Conservation (phyloP, 768 basidiomycete species). For the Kwoniella bestiolae region DNA sequence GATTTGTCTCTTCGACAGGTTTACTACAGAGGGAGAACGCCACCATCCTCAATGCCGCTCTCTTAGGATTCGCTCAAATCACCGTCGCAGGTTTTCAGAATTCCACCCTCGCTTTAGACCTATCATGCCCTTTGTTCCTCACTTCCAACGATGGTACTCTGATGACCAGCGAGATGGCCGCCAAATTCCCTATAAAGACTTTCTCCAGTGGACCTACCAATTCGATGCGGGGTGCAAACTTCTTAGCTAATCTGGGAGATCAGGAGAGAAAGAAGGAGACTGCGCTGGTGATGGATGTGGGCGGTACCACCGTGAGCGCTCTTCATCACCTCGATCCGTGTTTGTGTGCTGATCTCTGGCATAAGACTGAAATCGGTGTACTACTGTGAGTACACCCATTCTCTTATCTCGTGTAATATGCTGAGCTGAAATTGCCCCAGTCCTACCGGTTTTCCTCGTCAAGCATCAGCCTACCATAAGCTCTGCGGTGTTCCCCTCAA, state of each 20-base stretch:
- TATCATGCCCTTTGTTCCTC: constrained; percentile 59
- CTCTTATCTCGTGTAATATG: no score
- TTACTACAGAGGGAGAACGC: constrained; percentile 72
- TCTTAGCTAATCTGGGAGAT: constrained; percentile 61
- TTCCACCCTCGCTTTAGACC: constrained; percentile 62
- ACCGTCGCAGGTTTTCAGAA: constrained; percentile 65
- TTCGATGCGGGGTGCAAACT: constrained; percentile 72
- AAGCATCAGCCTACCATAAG: constrained; percentile 68
- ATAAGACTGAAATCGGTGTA: constrained; percentile 24
- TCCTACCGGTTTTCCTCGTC: constrained; percentile 68
- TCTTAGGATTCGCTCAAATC: constrained; percentile 65
- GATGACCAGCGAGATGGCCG: constrained; percentile 59
- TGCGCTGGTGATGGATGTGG: constrained; percentile 65
- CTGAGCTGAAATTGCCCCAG: no score
- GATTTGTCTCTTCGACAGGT: constrained; percentile 61
- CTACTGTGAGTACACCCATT: neutral
- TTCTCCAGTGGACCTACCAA: constrained; percentile 70
- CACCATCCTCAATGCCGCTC: constrained; percentile 68
- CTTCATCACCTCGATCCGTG: neutral
- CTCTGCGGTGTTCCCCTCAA: constrained; percentile 67
- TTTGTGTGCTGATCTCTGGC: neutral
- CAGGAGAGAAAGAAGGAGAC: constrained; percentile 32
- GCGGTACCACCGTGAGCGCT: constrained; percentile 63
- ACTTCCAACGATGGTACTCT: constrained; percentile 56
- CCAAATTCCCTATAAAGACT: constrained; percentile 67